Conservation (phyloP, 805 yeast species). For the Kuraishia piskuri region DNA sequence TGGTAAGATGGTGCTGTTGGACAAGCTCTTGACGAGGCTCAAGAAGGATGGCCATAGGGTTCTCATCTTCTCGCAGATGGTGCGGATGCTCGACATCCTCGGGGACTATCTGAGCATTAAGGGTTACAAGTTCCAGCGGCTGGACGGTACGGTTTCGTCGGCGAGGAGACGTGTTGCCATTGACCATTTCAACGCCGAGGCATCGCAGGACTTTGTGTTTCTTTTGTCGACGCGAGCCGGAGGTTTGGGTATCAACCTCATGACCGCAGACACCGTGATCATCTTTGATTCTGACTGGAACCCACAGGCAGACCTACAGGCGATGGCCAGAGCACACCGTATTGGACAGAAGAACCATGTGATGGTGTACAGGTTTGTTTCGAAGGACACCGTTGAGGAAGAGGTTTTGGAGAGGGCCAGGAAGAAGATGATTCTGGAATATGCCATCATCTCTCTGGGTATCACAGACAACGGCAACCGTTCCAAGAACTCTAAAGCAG, state of each 20-base stretch:
- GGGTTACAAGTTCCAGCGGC: slow-evolving; percentile 81
- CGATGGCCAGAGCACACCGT: slow-evolving; percentile 99
- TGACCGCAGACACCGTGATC: slow-evolving; percentile 99
- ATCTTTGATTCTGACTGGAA: slow-evolving; percentile 99
- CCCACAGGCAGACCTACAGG: slow-evolving; percentile 98
- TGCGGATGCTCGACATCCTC: slow-evolving; percentile 85
- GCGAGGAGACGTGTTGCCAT: slow-evolving; percentile 89
- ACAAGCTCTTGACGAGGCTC: slow-evolving; percentile 76
- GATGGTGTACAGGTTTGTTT: slow-evolving; percentile 94
- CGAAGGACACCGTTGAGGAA: slow-evolving; percentile 97
- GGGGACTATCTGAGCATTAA: slow-evolving; percentile 89
- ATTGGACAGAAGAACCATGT: slow-evolving; percentile 99
- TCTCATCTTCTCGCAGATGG: slow-evolving; percentile 94
- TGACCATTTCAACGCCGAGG: slow-evolving; percentile 94
- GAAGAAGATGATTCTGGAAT: slow-evolving; percentile 95
- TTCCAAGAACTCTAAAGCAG: slow-evolving; percentile 44
- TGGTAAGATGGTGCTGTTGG: slow-evolving; percentile 95
- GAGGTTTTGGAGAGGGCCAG: slow-evolving; percentile 95
- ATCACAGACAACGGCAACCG: slow-evolving; percentile 67
- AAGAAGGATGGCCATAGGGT: slow-evolving; percentile 95
- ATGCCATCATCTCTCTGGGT: slow-evolving; percentile 94
- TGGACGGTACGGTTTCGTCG: slow-evolving; percentile 96
- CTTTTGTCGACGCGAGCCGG: slow-evolving; percentile 95
- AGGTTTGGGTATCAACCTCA: slow-evolving; percentile 94
- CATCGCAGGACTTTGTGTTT: slow-evolving; percentile 85